Base-by-base conservation (phyloP, 768 basidiomycete genomes). In the Serendipita indica region DNA sequence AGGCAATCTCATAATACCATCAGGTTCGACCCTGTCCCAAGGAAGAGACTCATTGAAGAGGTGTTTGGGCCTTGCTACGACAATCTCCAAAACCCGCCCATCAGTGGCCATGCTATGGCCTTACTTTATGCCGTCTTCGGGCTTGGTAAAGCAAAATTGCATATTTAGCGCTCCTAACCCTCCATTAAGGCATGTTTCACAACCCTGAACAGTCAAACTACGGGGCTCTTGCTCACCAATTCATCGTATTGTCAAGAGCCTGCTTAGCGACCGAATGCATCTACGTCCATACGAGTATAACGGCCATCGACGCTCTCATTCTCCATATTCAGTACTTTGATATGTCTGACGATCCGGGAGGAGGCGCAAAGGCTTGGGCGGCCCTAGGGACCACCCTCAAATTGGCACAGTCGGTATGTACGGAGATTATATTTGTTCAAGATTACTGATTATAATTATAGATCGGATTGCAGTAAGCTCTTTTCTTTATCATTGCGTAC, bases 41-140 rank as follows among this genome's bases (percentile, higher is more conserved):
- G 49, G 32, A 54, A 27, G 49, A 18, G 49, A 10, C 49, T 54
- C 10, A 54, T 54, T n/a, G 32, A 54, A n/a, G 49, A 54, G 32
- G n/a, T 54, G n/a, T 54, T 54, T 28, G 20, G 22, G n/a, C 49
- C 49, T 10, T 30, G 20, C 30, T 54, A 54, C n/a, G 49, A 54
- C 10, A 54, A 54, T 33, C 10, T 54, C 7, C 49, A 54, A 13
- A 28, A 54, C 25, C 49, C 49, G 7, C 49, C 49, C 10, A 30
- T 54, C n/a, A 25, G 22, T 7, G n/a, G 25, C n/a, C 49, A 54
- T 33, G 49, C 25, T 3, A 33, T 54, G 25, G 49, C 16, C 7
- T 18, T 54, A 33, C n/a, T 54, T 22, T 54, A 54, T 18, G 49
- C 49, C 22, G 32, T 54, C 4, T 54, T 54, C 25, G 49, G 49